Percentiles rank a stretch among this genome's conserved stretches.
Evolutionary conservation across 345 rosid genomes (phyloP).

Genomic region (Litchi chinensis): DNA sequence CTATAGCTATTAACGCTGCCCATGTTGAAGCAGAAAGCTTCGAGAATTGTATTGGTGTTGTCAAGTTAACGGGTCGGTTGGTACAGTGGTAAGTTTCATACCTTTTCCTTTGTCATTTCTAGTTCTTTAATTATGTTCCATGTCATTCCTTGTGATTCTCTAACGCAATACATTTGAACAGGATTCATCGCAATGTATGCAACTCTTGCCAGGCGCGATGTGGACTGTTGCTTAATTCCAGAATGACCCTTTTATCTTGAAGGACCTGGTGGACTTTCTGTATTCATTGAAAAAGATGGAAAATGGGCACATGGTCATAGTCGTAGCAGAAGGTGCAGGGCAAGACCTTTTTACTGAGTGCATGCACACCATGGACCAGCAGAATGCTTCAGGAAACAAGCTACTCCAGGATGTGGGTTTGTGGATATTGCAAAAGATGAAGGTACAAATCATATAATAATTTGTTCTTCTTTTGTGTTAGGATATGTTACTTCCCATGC

Average conservation of each 20-base stretch:
- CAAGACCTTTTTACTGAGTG: too few species aligned
- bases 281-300: constrained; percentile 49
- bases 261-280: constrained; percentile 60
- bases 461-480: not conserved
- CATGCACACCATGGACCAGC: constrained; percentile 19
- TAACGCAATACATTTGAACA: constrained; percentile 13
- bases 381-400: constrained; percentile 63
- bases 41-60: constrained; percentile 67
- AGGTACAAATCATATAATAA: constrained; percentile 29
- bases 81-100: constrained; percentile 46
- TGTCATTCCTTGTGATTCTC: not conserved
- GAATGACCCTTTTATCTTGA: constrained; percentile 70
- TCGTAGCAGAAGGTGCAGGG: constrained; percentile 73
- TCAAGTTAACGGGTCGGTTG: constrained; percentile 71
- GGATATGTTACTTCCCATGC: too few species aligned
- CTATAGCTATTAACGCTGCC: constrained; percentile 69
- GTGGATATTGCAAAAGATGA: constrained; percentile 55
- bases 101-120: not conserved
- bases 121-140: not conserved
- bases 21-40: constrained; percentile 63
- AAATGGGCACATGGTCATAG: constrained; percentile 62
- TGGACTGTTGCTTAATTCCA: constrained; percentile 68
- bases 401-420: constrained; percentile 52
- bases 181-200: constrained; percentile 72
- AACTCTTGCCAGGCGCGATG: constrained; percentile 64